Base-by-base conservation (phyloP, 495 filamentous ascomycete genomes). In the Bathelium albidoporum region DNA sequence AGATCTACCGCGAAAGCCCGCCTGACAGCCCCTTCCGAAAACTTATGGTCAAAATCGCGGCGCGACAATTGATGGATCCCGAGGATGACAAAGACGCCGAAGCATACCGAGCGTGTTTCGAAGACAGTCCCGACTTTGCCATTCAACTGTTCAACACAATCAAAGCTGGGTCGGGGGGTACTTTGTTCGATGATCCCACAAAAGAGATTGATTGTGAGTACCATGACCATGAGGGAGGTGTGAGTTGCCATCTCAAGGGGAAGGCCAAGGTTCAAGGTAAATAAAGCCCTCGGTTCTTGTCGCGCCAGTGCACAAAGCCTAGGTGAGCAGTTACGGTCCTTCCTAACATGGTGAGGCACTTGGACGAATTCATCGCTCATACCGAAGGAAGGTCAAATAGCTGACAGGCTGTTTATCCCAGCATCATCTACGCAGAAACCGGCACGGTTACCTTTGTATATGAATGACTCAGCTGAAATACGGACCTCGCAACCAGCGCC, bases 41-140 rank as follows among this genome's bases (percentile, higher is more conserved):
- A 60, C 70, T 81, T 41, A 76, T 81, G 70, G 77, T 74, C 31
- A 69, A 70, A 63, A 81, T 81, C 49, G 78, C 78, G 20, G 78
- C 78, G 11, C 66, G 78, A 12, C 78, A 81, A 70, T 78, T 80
- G 53, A 81, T 81, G 78, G 78, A 79, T 60, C 78, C 78, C 0
- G 78, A 77, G 12, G 73, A 67, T 59, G 71, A 78, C 34, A 72
- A 72, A 32, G 75, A 79, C 66, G 77, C 76, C 14, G 69, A 70
- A 31, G 71, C 61, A 0, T 81, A 81, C 61, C 71, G 73, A 44
- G 61, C 68, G 28, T 79, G 77, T 58, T 79, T 81, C 65, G 72
- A 79, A 44, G 64, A 67, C n/a, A 78, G 70, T 64, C 64, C 76
- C 1, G 76, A 78, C 52, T 81, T 81, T 64, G 78, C 76, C 5